Evolutionary conservation across 2,329 filamentous ascomycete genomes (phyloP).

Genomic region (Colletotrichum tabaci): DNA sequence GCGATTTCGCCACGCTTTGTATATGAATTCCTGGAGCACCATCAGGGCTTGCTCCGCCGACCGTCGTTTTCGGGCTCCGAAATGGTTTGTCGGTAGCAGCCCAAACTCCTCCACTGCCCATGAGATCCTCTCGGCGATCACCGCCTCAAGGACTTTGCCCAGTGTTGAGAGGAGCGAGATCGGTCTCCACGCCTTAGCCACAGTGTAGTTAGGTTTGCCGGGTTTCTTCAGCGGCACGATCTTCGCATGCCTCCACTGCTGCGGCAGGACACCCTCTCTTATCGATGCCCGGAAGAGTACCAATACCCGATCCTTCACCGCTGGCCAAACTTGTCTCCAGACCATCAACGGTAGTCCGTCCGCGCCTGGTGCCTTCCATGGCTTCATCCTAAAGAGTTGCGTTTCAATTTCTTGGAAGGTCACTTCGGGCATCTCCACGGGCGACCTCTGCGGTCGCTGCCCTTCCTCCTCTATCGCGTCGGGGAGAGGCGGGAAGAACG

Average conservation of each 20-base stretch:
- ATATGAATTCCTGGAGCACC: too few species aligned
- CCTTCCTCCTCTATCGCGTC: background rate
- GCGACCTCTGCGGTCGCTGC: background rate
- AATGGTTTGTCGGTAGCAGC: too few species aligned
- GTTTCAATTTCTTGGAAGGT: background rate
- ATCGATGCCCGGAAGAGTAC: constrained; percentile 16
- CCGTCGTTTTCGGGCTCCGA: too few species aligned
- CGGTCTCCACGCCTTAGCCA: background rate
- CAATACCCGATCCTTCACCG: constrained; percentile 10
- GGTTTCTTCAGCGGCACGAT: constrained; percentile 20
- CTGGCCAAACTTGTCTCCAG: constrained; percentile 19
- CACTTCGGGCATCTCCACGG: background rate
- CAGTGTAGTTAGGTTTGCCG: background rate
- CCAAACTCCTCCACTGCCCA: too few species aligned
- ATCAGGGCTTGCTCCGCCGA: too few species aligned
- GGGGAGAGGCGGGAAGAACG: constrained; percentile 3
- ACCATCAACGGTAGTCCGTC: background rate
- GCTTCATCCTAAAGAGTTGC: too few species aligned
- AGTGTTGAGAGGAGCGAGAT: background rate
- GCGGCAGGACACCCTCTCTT: constrained; percentile 42
- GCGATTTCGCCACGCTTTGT: too few species aligned
- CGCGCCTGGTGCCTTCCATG: too few species aligned
- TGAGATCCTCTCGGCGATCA: too few species aligned
- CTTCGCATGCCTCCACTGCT: constrained; percentile 44
- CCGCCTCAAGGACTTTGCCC: too few species aligned